phyloP scores from a whole-genome alignment of 2,329 filamentous ascomycete genomes.

The Aaosphaeria pasadenensis region DNA sequence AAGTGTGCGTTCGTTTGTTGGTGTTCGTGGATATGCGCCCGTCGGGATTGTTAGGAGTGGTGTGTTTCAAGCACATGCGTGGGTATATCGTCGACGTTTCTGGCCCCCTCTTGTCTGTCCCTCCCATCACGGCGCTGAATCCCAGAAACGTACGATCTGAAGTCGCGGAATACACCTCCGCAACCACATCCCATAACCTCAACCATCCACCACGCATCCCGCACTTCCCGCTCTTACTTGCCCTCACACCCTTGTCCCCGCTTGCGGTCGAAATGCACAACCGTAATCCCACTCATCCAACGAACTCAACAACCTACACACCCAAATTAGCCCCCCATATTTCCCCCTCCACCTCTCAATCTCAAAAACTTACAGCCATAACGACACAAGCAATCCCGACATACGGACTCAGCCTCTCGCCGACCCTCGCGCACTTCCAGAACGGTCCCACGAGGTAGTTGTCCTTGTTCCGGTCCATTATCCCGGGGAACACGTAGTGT shows the following conservation, averaged over 20 bases:
- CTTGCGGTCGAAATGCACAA: no score
- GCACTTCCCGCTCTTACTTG: background rate
- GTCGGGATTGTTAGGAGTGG: no score
- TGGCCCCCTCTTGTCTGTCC: no score
- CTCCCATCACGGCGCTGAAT: no score
- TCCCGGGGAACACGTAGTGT: slow-evolving; percentile 76
- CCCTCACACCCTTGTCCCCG: background rate
- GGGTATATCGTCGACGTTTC: no score
- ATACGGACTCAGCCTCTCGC: slow-evolving; percentile 90
- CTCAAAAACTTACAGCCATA: slow-evolving; percentile 69
- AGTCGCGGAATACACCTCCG: background rate
- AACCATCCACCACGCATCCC: background rate
- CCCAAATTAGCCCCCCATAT: background rate
- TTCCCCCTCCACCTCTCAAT: background rate
- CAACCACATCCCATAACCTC: background rate
- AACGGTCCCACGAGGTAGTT: slow-evolving; percentile 79
- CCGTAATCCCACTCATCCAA: slow-evolving; percentile 13
- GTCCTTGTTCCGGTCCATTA: slow-evolving; percentile 91
- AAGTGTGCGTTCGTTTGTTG: no score
- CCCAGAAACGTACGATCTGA: background rate
- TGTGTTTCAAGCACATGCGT: no score
- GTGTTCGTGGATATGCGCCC: no score
- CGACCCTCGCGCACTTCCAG: slow-evolving; percentile 93
- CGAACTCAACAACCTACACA: slow-evolving; percentile 23
- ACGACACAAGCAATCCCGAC: slow-evolving; percentile 89